Conservation (phyloP, 2,329 filamentous ascomycete species). For the Epichloe sp. region DNA sequence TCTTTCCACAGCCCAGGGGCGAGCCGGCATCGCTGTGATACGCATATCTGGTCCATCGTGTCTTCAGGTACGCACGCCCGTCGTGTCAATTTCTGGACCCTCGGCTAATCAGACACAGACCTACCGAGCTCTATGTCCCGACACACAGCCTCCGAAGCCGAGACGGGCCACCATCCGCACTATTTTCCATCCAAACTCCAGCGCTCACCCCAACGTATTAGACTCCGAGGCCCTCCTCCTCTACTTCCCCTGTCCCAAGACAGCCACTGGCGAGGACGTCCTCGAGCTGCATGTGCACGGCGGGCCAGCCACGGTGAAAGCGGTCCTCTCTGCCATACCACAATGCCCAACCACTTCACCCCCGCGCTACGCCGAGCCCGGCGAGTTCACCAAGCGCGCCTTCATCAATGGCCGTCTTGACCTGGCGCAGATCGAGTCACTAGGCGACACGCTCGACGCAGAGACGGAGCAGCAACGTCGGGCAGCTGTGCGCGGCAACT, state of each 20-base stretch:
- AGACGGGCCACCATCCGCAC: constrained; percentile 59
- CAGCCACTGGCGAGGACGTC: constrained; percentile 84
- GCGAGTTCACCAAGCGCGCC: constrained; percentile 87
- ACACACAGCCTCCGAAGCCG: constrained; percentile 29
- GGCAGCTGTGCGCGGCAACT: constrained; percentile 67
- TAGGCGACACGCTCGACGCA: constrained; percentile 49
- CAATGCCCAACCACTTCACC: constrained; percentile 23
- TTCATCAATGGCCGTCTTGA: constrained; percentile 80
- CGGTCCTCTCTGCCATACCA: constrained; percentile 68
- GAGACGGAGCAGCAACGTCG: constrained; percentile 89
- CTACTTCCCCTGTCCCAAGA: constrained; percentile 68
- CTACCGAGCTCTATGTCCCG: constrained; percentile 37
- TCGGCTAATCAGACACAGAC: constrained; percentile 23
- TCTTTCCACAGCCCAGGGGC: constrained; percentile 72
- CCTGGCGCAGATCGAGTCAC: constrained; percentile 65
- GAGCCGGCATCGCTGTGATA: constrained; percentile 82
- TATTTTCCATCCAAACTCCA: constrained; percentile 42
- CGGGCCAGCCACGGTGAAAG: constrained; percentile 75
- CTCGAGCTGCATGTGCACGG: constrained; percentile 93
- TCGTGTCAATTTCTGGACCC: not conserved
- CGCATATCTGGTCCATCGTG: constrained; percentile 74
- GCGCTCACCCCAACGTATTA: constrained; percentile 31
- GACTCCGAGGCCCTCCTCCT: constrained; percentile 73
- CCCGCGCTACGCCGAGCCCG: constrained; percentile 83
- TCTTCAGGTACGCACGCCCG: constrained; percentile 34